Base-by-base conservation (phyloP, 768 basidiomycete genomes). In the Saitozyma sp. region DNA sequence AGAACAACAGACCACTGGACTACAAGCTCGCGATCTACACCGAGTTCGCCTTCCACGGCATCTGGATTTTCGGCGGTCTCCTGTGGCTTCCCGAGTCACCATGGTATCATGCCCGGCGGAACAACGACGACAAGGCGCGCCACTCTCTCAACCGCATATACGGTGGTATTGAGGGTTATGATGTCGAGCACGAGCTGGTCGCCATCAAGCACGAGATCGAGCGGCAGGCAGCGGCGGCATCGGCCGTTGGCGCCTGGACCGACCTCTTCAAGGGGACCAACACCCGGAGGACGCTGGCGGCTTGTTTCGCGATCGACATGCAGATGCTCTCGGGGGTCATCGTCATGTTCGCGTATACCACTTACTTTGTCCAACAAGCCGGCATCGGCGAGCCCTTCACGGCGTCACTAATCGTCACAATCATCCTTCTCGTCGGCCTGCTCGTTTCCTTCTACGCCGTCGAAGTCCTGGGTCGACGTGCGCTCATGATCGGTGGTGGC, bases 41-140 rank as follows among this genome's bases (percentile, higher is more conserved):
- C 8, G 56, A 58, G 42, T 58, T 39, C 41, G 56, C 38, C 8
- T 8, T 58, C 9, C 9, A n/a, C 43, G 56, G 56, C 8, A 11
- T 48, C 8, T 58, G 39, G 41, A 11, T 58, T 20, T 14, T 58
- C 9, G n/a, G n/a, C n/a, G 14, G 56, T 48, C 40, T 58, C n/a
- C 56, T 37, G 8, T 58, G 56, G 56, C 9, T 58, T 8, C 41
- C 14, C 8, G 56, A 58, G 42, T 50, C 56, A n/a, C 56, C 56
- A 9, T 58, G 56, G 56, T 58, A 58, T 29, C 20, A 46, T 37
- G 56, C 45, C 20, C 56, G 56, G 8, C 11, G 8, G 42, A 43
- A 43, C n/a, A 9, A 9, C 7, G 38, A 58, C 29, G 45, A 48
- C 8, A 43, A 45, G n/a, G n/a, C n/a, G n/a, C n/a, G n/a, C n/a